phyloP scores from a whole-genome alignment of 2,329 filamentous ascomycete genomes.

The Mycosphaerella sp. region DNA sequence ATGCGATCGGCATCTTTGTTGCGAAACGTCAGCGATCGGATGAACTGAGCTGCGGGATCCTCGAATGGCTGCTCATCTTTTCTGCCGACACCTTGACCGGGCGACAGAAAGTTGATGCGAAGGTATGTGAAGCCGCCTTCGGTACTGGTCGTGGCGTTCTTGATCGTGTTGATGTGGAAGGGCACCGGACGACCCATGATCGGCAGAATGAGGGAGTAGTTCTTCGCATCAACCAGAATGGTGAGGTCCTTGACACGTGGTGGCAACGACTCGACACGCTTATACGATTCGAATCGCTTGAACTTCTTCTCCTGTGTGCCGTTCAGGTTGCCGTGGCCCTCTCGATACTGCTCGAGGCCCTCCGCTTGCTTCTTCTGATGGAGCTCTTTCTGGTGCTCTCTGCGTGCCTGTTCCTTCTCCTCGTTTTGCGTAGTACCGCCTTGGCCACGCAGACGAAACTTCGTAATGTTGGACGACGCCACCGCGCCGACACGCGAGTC shows the following conservation, averaged over 20 bases:
- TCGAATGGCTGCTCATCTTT: constrained; percentile 98
- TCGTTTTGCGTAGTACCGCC: constrained; percentile 83
- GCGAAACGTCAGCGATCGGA: constrained; percentile 89
- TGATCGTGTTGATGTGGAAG: constrained; percentile 97
- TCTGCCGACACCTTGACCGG: constrained; percentile 90
- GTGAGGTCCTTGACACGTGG: constrained; percentile 74
- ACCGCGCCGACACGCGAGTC: constrained; percentile 77
- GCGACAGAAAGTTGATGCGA: constrained; percentile 94
- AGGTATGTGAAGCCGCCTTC: constrained; percentile 92
- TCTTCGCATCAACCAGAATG: constrained; percentile 87
- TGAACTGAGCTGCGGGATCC: constrained; percentile 90
- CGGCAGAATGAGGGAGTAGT: constrained; percentile 81
- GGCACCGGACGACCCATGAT: constrained; percentile 97
- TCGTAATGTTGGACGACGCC: constrained; percentile 90
- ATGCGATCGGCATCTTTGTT: constrained; percentile 85
- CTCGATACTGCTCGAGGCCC: constrained; percentile 76
- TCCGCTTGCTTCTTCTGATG: constrained; percentile 84
- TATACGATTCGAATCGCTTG: constrained; percentile 98
- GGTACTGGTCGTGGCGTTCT: constrained; percentile 96
- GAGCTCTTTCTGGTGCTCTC: constrained; percentile 87
- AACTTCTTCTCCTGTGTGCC: constrained; percentile 96
- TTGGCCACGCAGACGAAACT: constrained; percentile 85
- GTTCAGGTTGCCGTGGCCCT: constrained; percentile 76
- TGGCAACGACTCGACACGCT: constrained; percentile 92
- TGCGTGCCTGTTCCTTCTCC: constrained; percentile 77